These are phyloP conservation scores for Neopestalotiopsis clavispora DNA, from an alignment of 2,329 filamentous ascomycete genomes.

Conservation along the genomic window DNA sequence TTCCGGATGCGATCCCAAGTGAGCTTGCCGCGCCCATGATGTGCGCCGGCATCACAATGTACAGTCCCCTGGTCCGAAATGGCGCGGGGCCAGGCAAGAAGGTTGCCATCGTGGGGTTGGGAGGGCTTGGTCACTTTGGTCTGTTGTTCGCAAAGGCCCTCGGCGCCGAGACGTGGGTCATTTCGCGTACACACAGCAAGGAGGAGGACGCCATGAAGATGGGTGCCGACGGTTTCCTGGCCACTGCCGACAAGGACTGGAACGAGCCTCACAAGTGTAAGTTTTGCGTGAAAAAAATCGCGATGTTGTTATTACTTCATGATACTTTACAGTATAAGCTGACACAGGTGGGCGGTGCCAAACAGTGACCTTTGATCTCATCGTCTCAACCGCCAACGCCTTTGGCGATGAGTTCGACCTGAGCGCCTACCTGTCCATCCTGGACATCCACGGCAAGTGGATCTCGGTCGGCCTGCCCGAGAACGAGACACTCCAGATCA, in stretches of 20 bases:
- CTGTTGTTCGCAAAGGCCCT: slow-evolving; percentile 68
- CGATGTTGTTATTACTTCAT: background rate
- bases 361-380: slow-evolving; percentile 70
- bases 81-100: slow-evolving; percentile 65
- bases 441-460: slow-evolving; percentile 83
- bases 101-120: slow-evolving; percentile 70
- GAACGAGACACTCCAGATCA: slow-evolving; percentile 72
- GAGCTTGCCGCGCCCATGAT: slow-evolving; percentile 62
- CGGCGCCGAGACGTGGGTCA: slow-evolving; percentile 60
- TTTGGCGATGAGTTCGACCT: slow-evolving; percentile 72
- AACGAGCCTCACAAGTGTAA: slow-evolving; percentile 53
- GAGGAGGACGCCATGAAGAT: slow-evolving; percentile 54
- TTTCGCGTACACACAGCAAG: slow-evolving; percentile 54
- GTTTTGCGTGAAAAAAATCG: background rate
- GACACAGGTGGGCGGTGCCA: background rate
- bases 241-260: slow-evolving; percentile 58
- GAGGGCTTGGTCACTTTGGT: slow-evolving; percentile 68
- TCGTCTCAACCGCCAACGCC: slow-evolving; percentile 75
- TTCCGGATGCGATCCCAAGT: slow-evolving; percentile 38
- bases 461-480: slow-evolving; percentile 82
- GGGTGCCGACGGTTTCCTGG: slow-evolving; percentile 46
- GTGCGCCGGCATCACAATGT: slow-evolving; percentile 70
- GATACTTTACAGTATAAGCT: background rate
- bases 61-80: slow-evolving; percentile 61
- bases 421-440: slow-evolving; percentile 73